A percentile compares a stretch with the other conserved stretches of the same genome.
phyloP scores from a whole-genome alignment of 805 yeast genomes.

The Wickerhamiella sorbophila region DNA sequence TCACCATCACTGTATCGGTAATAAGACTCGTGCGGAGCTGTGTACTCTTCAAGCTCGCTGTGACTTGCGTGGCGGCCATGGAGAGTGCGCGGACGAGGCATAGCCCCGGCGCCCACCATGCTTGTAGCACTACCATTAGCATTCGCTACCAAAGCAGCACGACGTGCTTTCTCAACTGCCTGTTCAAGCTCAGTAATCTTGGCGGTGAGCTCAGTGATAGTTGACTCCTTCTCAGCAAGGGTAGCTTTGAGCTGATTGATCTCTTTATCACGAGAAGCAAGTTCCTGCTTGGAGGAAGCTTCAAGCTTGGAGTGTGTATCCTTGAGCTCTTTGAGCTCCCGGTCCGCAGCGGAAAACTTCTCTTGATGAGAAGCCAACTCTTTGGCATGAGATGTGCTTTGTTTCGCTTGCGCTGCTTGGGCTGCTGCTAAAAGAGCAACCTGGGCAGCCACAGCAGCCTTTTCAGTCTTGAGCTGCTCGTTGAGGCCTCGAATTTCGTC shows the following conservation, averaged over 20 bases:
- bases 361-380: slow-evolving; percentile 3
- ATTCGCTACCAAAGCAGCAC: neutral
- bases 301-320: slow-evolving; percentile 8
- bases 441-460: slow-evolving; percentile 1
- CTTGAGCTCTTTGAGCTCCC: slow-evolving; percentile 17
- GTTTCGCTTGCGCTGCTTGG: slow-evolving; percentile 1
- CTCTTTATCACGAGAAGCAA: neutral
- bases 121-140: too few species aligned
- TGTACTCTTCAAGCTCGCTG: neutral
- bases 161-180: neutral
- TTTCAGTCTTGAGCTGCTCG: slow-evolving; percentile 6
- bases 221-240: neutral
- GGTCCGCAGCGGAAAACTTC: slow-evolving; percentile 16
- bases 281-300: neutral
- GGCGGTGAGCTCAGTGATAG: neutral
- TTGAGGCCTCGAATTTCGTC: slow-evolving; percentile 55
- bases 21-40: neutral
- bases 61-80: neutral
- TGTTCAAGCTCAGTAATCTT: neutral
- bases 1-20: slow-evolving; percentile 20
- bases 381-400: neutral
- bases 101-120: neutral
- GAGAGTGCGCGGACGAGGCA: neutral
- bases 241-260: neutral
- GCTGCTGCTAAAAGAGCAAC: neutral